These are phyloP conservation scores for Rhizoclosmatium sp. DNA, from an alignment of 192 early-diverging fungal species.

Conservation along the genomic window DNA sequence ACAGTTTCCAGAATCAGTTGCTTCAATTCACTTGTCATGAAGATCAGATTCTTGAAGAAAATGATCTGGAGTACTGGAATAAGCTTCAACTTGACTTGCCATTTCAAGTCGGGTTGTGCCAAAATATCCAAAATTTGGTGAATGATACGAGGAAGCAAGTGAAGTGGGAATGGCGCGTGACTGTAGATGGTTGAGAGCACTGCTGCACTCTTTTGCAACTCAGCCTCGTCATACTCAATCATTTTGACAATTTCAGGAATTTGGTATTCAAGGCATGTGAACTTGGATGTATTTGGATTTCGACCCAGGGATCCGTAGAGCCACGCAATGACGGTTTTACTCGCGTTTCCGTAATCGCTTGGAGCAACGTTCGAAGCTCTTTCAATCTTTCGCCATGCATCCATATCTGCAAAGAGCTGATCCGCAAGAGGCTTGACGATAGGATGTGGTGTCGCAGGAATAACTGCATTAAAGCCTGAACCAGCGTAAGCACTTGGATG, in stretches of 20 bases:
- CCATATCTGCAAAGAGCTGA: slow-evolving; percentile 6
- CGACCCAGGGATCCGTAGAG: slow-evolving; percentile 61
- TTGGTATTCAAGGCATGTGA: slow-evolving; percentile 53
- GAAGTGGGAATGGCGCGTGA: slow-evolving; percentile 59
- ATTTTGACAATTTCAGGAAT: slow-evolving; percentile 70
- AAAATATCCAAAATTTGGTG: slow-evolving; percentile 65
- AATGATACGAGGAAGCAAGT: slow-evolving; percentile 56
- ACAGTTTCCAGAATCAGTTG: slow-evolving; percentile 74
- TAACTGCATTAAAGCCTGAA: not conserved
- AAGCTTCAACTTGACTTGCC: slow-evolving; percentile 83
- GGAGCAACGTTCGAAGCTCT: slow-evolving; percentile 1
- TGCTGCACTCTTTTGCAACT: slow-evolving; percentile 69
- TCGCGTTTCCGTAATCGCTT: slow-evolving; percentile 73
- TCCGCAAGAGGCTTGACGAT: not conserved
- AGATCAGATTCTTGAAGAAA: slow-evolving; percentile 84
- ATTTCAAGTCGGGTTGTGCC: slow-evolving; percentile 44
- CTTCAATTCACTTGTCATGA: slow-evolving; percentile 66
- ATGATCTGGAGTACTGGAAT: slow-evolving; percentile 87
- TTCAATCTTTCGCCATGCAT: slow-evolving; percentile 5
- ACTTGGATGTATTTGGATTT: slow-evolving; percentile 62
- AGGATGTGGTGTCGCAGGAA: not conserved
- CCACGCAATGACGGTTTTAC: slow-evolving; percentile 81
- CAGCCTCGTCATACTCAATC: slow-evolving; percentile 77
- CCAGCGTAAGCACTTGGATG: not conserved
- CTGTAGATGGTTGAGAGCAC: slow-evolving; percentile 60